Percentiles rank a stretch among this genome's conserved stretches.
These are phyloP conservation scores for Phytophthora parvispora DNA, from an alignment of 352 stramenopile species.

Conservation along the genomic window DNA sequence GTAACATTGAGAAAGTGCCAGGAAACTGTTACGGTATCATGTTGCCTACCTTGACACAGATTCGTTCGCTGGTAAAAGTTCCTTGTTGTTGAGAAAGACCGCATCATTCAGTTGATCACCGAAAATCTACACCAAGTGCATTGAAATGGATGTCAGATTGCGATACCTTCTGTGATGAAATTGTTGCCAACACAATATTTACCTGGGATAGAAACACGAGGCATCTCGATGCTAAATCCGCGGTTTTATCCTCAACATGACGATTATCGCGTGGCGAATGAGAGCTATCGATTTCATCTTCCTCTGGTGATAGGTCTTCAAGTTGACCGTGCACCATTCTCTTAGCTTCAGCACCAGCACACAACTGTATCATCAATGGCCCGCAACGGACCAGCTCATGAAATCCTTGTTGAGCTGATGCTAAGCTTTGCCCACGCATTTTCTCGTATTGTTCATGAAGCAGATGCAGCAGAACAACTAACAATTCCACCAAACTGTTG, in stretches of 20 bases:
- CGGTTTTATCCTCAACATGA: conserved; percentile 17
- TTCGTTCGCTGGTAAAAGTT: conserved; percentile 5
- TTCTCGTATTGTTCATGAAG: conserved; percentile 51
- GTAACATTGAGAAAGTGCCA: background rate
- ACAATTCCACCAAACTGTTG: conserved; percentile 36
- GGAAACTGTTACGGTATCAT: background rate
- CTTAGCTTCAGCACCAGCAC: conserved; percentile 16
- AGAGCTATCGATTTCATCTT: conserved; percentile 1
- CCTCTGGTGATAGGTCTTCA: conserved; percentile 14
- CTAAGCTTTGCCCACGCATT: conserved; percentile 1
- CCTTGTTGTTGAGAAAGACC: conserved; percentile 43
- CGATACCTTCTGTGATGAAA: background rate
- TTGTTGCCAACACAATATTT: too few species aligned
- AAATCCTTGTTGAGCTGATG: conserved; percentile 28
- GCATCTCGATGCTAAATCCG: conserved; percentile 61
- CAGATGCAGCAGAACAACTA: conserved; percentile 44
- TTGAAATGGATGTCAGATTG: background rate
- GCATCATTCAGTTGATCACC: conserved; percentile 63
- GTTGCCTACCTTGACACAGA: conserved; percentile 33
- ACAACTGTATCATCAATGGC: conserved; percentile 50
- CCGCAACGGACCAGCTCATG: conserved; percentile 35
- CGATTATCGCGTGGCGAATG: background rate
- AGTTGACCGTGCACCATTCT: conserved; percentile 7
- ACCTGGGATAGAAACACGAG: conserved; percentile 76
- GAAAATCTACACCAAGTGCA: conserved; percentile 68